Base-by-base conservation (phyloP, 306 rosid genomes). In the Spatholobus suberectus region DNA sequence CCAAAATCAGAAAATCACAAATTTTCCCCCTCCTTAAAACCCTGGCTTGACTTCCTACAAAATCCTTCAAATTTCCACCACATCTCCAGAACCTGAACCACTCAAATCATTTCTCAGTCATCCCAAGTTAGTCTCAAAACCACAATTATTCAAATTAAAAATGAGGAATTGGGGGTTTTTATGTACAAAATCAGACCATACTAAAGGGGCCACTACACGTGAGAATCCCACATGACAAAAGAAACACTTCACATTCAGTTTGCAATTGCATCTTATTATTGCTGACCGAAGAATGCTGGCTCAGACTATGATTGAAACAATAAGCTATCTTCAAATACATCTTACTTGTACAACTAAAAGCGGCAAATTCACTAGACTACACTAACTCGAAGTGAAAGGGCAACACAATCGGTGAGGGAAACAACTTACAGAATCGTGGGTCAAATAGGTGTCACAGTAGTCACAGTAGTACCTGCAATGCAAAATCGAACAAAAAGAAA, bases 391-490 rank as follows among this genome's bases (percentile, higher is more conserved):
- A 72, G 27, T 6, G 24, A 73, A 23, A 10, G 4, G 9, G 2
- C 0, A 79, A 54, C 46, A 5, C 2, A 24, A 83, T 7, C 23
- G 5, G 47, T 15, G 46, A 52, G 23, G 3, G 4, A 67, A 74
- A 47, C 49, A 17, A 80, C 79, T 80, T 89, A 94, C 98, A 59
- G 96, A 94, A 84, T 94, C 98, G 70, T 94, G 98, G 55, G 97
- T 94, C 67, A 92, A 77, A 62, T 94, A 94, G 20, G 98, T 94
- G 72, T 94, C 97, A 27, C 98, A 94, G 82, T 92, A 94, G 54
- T 94, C 98, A 73, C 98, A 94, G 65, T 92, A 94, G 82, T 94
- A 91, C 83, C 96, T 89, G 89, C 70, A 76, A 76, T 9, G 40
- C 70, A 51, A 78, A 63, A 13, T 10, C 3, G 40, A 79, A 34